Evolutionary conservation across 345 rosid species (phyloP).

Genomic region (Hypericum perforatum): DNA sequence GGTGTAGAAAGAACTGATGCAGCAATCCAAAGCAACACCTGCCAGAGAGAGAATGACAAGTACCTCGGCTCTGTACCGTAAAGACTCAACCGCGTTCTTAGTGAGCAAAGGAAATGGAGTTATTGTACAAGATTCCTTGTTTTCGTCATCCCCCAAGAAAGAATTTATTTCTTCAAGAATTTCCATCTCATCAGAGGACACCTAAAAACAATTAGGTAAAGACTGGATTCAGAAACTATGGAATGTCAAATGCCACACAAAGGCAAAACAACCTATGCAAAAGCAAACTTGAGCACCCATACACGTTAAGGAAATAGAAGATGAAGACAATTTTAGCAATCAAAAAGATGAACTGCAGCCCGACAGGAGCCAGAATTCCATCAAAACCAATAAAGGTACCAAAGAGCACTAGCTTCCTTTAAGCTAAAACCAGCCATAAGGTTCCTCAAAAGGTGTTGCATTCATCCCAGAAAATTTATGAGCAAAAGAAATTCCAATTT

Average conservation of each 20-base stretch:
- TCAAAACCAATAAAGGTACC: neutral
- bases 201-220: conserved; percentile 32
- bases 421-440: no score
- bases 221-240: neutral
- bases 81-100: conserved; percentile 69
- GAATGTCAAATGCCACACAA: no score
- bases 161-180: conserved; percentile 65
- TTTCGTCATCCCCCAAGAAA: conserved; percentile 50
- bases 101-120: conserved; percentile 59
- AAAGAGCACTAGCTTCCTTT: no score
- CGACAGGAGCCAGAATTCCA: conserved; percentile 2
- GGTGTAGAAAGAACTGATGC: no score
- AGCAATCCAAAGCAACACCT: no score
- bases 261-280: no score
- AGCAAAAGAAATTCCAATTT: no score
- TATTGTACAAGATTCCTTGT: conserved; percentile 34
- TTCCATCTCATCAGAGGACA: conserved; percentile 73
- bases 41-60: neutral
- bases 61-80: conserved; percentile 93
- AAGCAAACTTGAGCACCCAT: no score
- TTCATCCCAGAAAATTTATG: no score
- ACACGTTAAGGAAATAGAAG: no score
- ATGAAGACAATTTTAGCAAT: no score
- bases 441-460: no score
- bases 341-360: conserved; percentile 7